Percentiles rank a stretch among this genome's conserved stretches.
These are phyloP conservation scores for Microbotryum intermedium DNA, from an alignment of 1,284 basidiomycete genomes.

Conservation along the genomic window DNA sequence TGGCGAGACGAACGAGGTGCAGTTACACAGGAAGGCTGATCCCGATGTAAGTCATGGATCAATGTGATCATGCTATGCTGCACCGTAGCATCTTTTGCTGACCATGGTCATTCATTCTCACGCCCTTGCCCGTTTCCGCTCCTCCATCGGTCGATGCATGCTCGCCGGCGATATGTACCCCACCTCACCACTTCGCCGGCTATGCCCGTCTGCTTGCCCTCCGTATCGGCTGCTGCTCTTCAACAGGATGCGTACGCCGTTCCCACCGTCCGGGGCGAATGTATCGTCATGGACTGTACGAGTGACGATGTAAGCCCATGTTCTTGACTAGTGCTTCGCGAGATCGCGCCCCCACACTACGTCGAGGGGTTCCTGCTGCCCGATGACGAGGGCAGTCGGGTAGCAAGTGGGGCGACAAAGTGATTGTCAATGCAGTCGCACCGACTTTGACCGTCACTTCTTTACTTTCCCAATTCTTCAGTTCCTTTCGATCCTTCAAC, in stretches of 20 bases:
- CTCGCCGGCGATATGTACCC: no score
- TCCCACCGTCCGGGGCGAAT: conserved; percentile 24
- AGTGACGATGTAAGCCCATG: conserved; percentile 11
- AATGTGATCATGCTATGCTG: not conserved
- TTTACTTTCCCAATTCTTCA: not conserved
- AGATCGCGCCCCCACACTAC: no score
- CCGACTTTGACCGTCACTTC: no score
- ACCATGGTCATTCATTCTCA: not conserved
- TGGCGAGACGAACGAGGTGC: conserved; percentile 20
- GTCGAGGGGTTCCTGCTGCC: no score
- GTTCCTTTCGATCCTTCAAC: conserved; percentile 20
- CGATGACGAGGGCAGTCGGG: no score
- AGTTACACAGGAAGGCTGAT: conserved; percentile 15
- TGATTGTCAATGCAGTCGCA: no score
- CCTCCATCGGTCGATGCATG: no score
- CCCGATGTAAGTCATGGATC: conserved; percentile 3
- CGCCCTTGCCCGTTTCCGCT: not conserved
- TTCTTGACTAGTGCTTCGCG: no score
- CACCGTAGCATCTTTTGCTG: not conserved
- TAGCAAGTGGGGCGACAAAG: no score
- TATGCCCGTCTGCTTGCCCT: no score
- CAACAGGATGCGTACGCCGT: conserved; percentile 15
- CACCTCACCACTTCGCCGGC: not conserved
- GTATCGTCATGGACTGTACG: conserved; percentile 1
- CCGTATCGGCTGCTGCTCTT: no score